phyloP scores from a whole-genome alignment of 1,139 yeast species.

The Yamadazyma atmosphaerica region DNA sequence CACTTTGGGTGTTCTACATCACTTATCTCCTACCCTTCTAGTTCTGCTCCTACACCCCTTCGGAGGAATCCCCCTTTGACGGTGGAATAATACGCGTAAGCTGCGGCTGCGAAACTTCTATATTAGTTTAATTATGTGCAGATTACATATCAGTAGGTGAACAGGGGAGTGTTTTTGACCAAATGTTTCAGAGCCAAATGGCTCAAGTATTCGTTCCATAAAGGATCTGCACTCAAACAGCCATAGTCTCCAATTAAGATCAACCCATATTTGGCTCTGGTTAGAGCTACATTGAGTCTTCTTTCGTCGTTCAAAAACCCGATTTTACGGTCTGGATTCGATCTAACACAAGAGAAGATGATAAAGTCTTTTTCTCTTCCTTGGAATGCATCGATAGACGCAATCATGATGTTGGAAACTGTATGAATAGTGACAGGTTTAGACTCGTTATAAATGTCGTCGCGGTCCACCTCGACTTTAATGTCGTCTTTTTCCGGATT shows the following conservation, averaged over 20 bases:
- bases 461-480: slow-evolving; percentile 54
- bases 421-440: slow-evolving; percentile 59
- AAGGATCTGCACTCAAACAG: slow-evolving; percentile 48
- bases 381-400: slow-evolving; percentile 68
- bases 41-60: too few relatives aligned
- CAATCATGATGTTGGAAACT: slow-evolving; percentile 66
- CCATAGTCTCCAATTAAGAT: slow-evolving; percentile 56
- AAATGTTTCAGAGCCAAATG: slow-evolving; percentile 27
- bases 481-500: slow-evolving; percentile 56
- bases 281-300: slow-evolving; percentile 62
- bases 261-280: slow-evolving; percentile 61
- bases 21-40: too few relatives aligned
- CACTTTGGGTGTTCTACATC: too few relatives aligned
- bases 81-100: not conserved
- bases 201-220: slow-evolving; percentile 57
- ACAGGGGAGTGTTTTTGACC: slow-evolving; percentile 11
- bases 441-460: slow-evolving; percentile 49
- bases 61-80: too few relatives aligned
- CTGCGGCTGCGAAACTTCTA: not conserved
- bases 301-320: slow-evolving; percentile 61
- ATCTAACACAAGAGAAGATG: slow-evolving; percentile 61
- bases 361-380: slow-evolving; percentile 64
- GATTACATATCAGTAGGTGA: slow-evolving; percentile 3
- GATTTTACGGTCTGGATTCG: slow-evolving; percentile 48
- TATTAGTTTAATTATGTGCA: not conserved